Conservation (phyloP, 1,139 yeast species). For the Candida glucosophila region DNA sequence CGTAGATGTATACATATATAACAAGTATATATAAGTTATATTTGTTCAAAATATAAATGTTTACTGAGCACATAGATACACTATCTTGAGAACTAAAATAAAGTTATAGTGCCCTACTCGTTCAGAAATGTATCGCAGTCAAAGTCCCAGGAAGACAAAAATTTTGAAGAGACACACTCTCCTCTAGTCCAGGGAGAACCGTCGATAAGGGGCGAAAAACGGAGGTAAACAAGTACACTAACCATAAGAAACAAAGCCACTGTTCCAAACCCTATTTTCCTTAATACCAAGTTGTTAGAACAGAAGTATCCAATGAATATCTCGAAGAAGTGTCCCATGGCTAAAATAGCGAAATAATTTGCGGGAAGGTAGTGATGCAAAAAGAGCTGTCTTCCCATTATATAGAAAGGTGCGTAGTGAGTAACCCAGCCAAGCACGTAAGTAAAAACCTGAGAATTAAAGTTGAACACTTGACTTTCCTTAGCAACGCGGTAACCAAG, state of each 20-base stretch:
- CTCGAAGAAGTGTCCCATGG: conserved; percentile 77
- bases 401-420: conserved; percentile 80
- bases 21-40: background rate
- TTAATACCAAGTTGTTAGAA: conserved; percentile 24
- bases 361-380: conserved; percentile 91
- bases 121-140: conserved; percentile 56
- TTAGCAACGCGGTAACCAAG: conserved; percentile 41
- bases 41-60: background rate
- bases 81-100: background rate
- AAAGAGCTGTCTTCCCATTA: conserved; percentile 92
- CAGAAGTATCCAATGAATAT: conserved; percentile 41
- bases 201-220: conserved; percentile 68
- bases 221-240: conserved; percentile 48
- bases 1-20: background rate
- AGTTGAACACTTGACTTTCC: conserved; percentile 55
- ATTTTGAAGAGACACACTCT: conserved; percentile 54
- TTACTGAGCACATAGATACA: background rate
- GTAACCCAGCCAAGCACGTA: conserved; percentile 75
- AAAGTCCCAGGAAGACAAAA: conserved; percentile 73
- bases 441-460: conserved; percentile 60
- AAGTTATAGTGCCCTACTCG: too few relatives aligned
- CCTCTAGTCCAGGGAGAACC: conserved; percentile 76
- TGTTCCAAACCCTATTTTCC: conserved; percentile 31
- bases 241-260: conserved; percentile 41
- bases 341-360: conserved; percentile 78